Base-by-base conservation (phyloP, 306 rosid species). In the Trifolium fragiferum region DNA sequence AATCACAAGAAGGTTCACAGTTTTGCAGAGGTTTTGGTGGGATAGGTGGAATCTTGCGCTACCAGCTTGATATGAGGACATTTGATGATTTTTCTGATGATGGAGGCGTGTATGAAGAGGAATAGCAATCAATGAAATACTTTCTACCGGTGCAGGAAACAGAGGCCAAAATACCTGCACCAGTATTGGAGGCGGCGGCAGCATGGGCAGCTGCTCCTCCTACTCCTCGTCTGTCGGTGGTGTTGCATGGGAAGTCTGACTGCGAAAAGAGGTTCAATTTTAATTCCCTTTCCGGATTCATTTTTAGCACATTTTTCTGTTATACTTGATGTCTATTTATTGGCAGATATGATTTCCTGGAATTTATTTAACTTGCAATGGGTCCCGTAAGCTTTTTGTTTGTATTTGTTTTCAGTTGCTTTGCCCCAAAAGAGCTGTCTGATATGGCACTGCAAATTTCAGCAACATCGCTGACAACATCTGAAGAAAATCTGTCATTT, bases 21-120 rank as follows among this genome's bases (percentile, higher is more conserved):
- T 92, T 92, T 71, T 90, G 98, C 86, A 85, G 96, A 60, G 96
- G 98, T 78, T 92, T 92, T 61, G 98, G 98, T 66, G 98, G 98
- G 51, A 90, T 92, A 57, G 98, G 98, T 37, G 98, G 98, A 23
- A 87, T 92, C 78, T 84, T 92, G 81, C 98, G 98, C 4, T 92
- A 92, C 86, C 98, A 92, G 90, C 93, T 92, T 53, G 98, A 92
- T 75, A 92, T 92, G 80, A 84, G 98, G 43, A 58, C 98, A 7
- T 83, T 92, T 35, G 98, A 92, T 66, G 98, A 90, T 27, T 73
- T 90, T 37, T 92, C 98, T 80, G 93, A 83, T 1, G 89, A 89
- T 70, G 97, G 79, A 38, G 89, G 82, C 10, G 77, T 54, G 7
- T 78, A 43, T 38, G 86, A 75, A 10, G 87, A 84, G 13, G 88